These are phyloP conservation scores for Naganishia onofrii DNA, from an alignment of 768 basidiomycete species.

Conservation along the genomic window DNA sequence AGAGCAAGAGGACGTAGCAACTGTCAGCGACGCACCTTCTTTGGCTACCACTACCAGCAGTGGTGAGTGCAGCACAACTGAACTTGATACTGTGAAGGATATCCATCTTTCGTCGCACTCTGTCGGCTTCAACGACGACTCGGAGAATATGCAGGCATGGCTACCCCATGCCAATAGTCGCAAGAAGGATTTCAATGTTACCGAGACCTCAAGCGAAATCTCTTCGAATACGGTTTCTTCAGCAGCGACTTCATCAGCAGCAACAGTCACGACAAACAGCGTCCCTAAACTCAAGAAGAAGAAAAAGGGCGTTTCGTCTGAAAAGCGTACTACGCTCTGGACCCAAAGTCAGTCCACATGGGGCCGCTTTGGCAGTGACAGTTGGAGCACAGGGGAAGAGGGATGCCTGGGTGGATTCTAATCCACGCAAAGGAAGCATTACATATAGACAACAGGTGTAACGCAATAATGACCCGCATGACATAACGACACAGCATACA, in stretches of 20 bases:
- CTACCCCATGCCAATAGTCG: background rate
- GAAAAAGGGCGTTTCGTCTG: conserved; percentile 20
- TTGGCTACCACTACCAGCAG: background rate
- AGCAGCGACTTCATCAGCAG: background rate
- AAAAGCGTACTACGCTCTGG: conserved; percentile 19
- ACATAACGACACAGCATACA: conserved; percentile 1
- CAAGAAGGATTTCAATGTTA: background rate
- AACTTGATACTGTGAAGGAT: background rate
- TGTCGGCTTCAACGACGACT: background rate
- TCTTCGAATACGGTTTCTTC: conserved; percentile 1
- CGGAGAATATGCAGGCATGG: background rate
- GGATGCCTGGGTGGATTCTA: conserved; percentile 21
- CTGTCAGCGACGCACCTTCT: conserved; percentile 8
- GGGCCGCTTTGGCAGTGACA: background rate
- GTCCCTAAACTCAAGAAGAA: conserved; percentile 24
- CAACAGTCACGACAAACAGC: background rate
- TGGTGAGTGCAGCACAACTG: background rate
- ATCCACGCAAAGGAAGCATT: background rate
- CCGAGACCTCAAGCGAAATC: background rate
- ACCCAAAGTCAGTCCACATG: conserved; percentile 14
- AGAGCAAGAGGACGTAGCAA: background rate
- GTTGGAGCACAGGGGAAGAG: conserved; percentile 17
- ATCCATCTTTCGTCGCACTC: background rate
- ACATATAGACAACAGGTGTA: background rate
- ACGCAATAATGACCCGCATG: conserved; percentile 6